phyloP scores from a whole-genome alignment of 495 filamentous ascomycete species.

The Aspergillus carlsbadensis region DNA sequence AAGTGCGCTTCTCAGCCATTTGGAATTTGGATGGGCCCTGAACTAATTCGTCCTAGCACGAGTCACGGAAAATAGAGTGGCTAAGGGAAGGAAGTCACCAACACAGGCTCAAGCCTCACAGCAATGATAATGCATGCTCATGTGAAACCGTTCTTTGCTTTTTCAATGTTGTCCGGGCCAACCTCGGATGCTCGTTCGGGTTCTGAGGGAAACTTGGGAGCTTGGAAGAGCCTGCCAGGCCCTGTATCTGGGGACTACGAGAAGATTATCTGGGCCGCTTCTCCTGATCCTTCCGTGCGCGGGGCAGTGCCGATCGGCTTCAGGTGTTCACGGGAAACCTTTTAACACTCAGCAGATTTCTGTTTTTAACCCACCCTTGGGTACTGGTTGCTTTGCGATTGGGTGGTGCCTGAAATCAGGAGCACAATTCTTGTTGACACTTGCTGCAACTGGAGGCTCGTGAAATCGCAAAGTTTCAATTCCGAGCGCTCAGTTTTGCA shows the following conservation, averaged over 20 bases:
- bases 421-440: background rate
- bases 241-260: background rate
- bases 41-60: background rate
- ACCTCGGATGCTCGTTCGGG: slow-evolving; percentile 1
- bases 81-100: background rate
- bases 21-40: background rate
- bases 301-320: slow-evolving; percentile 13
- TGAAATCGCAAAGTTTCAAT: background rate
- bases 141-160: slow-evolving; percentile 7
- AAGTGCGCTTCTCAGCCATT: background rate
- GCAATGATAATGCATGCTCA: background rate
- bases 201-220: background rate
- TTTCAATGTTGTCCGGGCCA: background rate
- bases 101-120: too few species aligned
- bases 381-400: background rate
- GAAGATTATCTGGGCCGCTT: slow-evolving; percentile 4
- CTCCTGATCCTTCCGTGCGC: slow-evolving; percentile 14
- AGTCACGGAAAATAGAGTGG: background rate
- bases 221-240: too few species aligned
- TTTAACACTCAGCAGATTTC: background rate
- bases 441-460: background rate
- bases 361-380: background rate
- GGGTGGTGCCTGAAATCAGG: background rate
- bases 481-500: background rate
- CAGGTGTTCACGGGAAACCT: background rate